Evolutionary conservation across 1,284 basidiomycete species (phyloP), one percentile per base, ranked within the genome.

Genomic region (Trichosporon ovoides): DNA sequence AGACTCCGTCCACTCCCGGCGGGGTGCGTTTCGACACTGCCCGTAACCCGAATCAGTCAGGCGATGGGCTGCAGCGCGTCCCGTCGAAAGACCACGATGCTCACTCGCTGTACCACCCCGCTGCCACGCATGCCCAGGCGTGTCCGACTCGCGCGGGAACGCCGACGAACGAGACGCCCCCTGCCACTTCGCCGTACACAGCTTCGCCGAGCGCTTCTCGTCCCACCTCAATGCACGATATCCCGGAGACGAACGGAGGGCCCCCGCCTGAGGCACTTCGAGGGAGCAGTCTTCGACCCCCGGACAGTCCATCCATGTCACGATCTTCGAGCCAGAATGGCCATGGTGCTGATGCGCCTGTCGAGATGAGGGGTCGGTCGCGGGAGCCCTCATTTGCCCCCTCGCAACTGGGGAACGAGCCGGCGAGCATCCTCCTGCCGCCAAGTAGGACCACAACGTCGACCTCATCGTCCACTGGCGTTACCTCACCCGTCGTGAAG

Each of bases 191-290:
- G 2, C 56, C 52, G 5, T 13, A 52, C 43, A 31, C 14, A 1
- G 22, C 16, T 5, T 48, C 43, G 19, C 46, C 52, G 19, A 34
- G 50, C 1, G 51, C 14, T 6, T 56, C 56, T 5, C 50, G 48
- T 9, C 56, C 51, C 2, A 62, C 66, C 0, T 60, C 62, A 0
- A 51, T 63, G 14, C 61, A 68, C n/a, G 54, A 59, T 16, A 20
- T 55, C 40, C 19, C 36, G 34, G 40, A 48, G 16, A 20, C 13
- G 12, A 48, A 48, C 16, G 43, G 43, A 7, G 43, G 2, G 6
- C 14, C 24, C 1, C 28, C 43, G 14, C 22, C 43, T 12, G 24
- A 24, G 3, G 43, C 7, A 3, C 43, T 22, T 16, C 43, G 43
- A 7, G 19, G 24, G 7, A 48, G 43, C 24, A 22, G 43, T 3